These are phyloP conservation scores for Dichomitus squalens DNA, from an alignment of 1,284 basidiomycete species.

Conservation along the genomic window DNA sequence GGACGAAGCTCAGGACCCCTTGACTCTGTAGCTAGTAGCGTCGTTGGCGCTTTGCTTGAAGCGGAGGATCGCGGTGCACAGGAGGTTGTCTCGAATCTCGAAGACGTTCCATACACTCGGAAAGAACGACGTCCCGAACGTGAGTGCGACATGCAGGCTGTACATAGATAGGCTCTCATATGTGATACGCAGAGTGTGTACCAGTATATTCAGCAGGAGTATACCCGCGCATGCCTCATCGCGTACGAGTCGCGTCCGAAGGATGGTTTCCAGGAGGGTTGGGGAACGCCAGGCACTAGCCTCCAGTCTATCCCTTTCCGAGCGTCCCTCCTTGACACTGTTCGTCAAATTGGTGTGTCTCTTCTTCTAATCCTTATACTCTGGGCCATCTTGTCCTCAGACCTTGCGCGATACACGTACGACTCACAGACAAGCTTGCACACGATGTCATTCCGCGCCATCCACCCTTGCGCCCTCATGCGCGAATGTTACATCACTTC, in stretches of 20 bases:
- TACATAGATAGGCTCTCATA: neutral
- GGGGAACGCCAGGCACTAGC: slow-evolving; percentile 74
- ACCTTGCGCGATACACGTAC: neutral
- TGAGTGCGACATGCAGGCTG: slow-evolving; percentile 34
- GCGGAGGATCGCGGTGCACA: slow-evolving; percentile 62
- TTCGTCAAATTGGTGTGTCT: slow-evolving; percentile 62
- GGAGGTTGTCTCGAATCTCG: slow-evolving; percentile 69
- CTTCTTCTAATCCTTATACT: neutral
- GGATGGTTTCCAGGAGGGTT: slow-evolving; percentile 73
- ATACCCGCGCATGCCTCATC: slow-evolving; percentile 75
- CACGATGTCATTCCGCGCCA: slow-evolving; percentile 66
- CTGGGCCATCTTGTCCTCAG: neutral
- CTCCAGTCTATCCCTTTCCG: slow-evolving; percentile 65
- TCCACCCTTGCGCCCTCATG: slow-evolving; percentile 61
- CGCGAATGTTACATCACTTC: slow-evolving; percentile 74
- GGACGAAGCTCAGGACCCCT: no score
- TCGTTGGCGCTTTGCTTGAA: slow-evolving; percentile 67
- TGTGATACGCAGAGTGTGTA: slow-evolving; percentile 58
- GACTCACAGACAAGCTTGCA: slow-evolving; percentile 56
- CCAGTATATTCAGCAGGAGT: slow-evolving; percentile 77
- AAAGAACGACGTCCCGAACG: slow-evolving; percentile 73
- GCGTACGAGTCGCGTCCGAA: slow-evolving; percentile 78
- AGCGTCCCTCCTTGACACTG: slow-evolving; percentile 63
- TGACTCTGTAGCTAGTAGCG: slow-evolving; percentile 52
- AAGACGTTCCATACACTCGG: slow-evolving; percentile 67